These are phyloP conservation scores for Naganishia friedmannii DNA, from an alignment of 768 basidiomycete genomes.

Conservation along the genomic window DNA sequence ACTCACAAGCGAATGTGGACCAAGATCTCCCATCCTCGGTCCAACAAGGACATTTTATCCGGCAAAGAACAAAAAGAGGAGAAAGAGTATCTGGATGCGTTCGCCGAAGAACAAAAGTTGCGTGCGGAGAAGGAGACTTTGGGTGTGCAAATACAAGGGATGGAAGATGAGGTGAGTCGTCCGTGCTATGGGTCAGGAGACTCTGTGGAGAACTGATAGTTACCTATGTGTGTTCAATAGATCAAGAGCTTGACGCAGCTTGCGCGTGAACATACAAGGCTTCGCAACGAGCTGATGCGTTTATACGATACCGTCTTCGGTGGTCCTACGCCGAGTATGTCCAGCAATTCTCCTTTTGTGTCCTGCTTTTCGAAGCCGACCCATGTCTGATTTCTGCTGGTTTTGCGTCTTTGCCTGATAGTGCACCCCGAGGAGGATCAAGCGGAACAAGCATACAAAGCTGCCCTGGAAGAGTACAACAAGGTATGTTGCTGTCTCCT, in stretches of 20 bases:
- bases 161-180: conserved; percentile 31
- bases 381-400: no score
- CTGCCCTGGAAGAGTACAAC: conserved; percentile 22
- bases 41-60: conserved; percentile 24
- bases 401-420: neutral
- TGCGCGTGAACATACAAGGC: conserved; percentile 24
- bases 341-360: neutral
- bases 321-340: conserved; percentile 25
- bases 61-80: conserved; percentile 32
- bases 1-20: conserved; percentile 30
- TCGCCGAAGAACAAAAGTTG: conserved; percentile 25
- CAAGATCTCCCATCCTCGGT: conserved; percentile 25
- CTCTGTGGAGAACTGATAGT: no score
- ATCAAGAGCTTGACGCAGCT: conserved; percentile 25
- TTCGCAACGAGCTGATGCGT: conserved; percentile 20
- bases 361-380: no score
- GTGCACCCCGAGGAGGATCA: conserved; percentile 31
- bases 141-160: conserved; percentile 12
- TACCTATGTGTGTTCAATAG: neutral
- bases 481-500: conserved; percentile 3
- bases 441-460: conserved; percentile 26
- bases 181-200: no score
- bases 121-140: conserved; percentile 25
- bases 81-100: conserved; percentile 31
- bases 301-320: conserved; percentile 27